Conservation (phyloP, 2,329 filamentous ascomycete species). For the Penicillium sp. region DNA sequence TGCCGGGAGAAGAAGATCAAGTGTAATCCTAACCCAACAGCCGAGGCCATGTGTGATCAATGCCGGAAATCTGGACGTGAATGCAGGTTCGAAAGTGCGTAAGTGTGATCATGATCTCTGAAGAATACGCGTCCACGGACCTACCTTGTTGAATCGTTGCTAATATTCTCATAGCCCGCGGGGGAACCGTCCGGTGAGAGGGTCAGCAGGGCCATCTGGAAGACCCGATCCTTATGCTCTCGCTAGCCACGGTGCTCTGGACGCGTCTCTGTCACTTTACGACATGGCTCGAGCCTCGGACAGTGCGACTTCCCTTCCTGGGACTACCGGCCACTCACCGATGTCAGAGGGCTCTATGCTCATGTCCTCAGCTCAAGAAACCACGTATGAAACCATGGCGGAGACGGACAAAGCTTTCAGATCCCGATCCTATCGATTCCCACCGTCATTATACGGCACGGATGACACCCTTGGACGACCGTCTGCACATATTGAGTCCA, state of each 20-base stretch:
- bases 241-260: slow-evolving; percentile 17
- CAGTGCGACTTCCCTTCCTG: slow-evolving; percentile 31
- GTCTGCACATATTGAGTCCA: slow-evolving; percentile 10
- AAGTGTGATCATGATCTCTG: slow-evolving; percentile 43
- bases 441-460: slow-evolving; percentile 13
- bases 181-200: slow-evolving; percentile 30
- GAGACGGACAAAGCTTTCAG: slow-evolving; percentile 28
- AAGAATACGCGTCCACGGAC: not conserved
- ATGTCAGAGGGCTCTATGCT: slow-evolving; percentile 29
- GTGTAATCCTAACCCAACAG: slow-evolving; percentile 81
- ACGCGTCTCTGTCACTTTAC: slow-evolving; percentile 28
- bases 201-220: slow-evolving; percentile 15
- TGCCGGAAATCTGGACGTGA: slow-evolving; percentile 86
- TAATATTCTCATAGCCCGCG: slow-evolving; percentile 30
- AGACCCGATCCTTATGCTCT: slow-evolving; percentile 23
- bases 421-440: slow-evolving; percentile 18
- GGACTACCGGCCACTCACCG: slow-evolving; percentile 32
- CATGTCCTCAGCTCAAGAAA: slow-evolving; percentile 28
- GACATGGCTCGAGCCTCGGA: slow-evolving; percentile 29
- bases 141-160: not conserved
- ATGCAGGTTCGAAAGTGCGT: slow-evolving; percentile 85
- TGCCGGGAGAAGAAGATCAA: slow-evolving; percentile 98
- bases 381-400: slow-evolving; percentile 22
- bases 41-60: slow-evolving; percentile 63
- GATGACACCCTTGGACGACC: slow-evolving; percentile 15